Base-by-base conservation (phyloP, 208 protist species). In the Acanthamoeba sp. region DNA sequence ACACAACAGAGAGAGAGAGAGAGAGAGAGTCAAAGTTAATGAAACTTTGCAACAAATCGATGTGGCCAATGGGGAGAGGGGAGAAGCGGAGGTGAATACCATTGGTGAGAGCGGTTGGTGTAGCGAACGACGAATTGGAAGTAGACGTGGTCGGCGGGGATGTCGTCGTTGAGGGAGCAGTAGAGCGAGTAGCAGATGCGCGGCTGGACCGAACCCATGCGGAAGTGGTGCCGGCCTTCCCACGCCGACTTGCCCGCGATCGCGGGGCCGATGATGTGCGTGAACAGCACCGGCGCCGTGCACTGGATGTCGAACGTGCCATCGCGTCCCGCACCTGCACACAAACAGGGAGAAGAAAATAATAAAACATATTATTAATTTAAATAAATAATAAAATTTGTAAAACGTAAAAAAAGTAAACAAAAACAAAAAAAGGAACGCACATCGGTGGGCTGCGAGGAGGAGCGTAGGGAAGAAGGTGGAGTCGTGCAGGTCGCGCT, bases 111-210 rank as follows among this genome's bases (percentile, higher is more conserved):
- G 59, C 59, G 59, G 32, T 64, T 91, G 85, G 85, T 91, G 57
- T 91, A 91, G 38, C 57, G 85, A 22, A 91, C 85, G 42, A 73
- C 85, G 36, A 91, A 91, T 14, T 91, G 85, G 55, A 91, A 91
- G 36, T 50, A 73, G 38, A 91, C 85, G 59, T 91, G 18, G 9
- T 66, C 50, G 34, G 85, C 52, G 10, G 42, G 50, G 16, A 73
- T 29, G 27, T 91, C 85, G 85, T 91, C 85, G 38, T 50, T 48
- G 27, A 91, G 38, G 5, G 48, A 24, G 36, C 42, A 91, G 36
- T 64, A 88, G 32, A 88, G 50, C 36, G 80, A 88, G 32, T 88
- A 88, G 50, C 80, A 88, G n/a, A 20, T 55, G 50, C 48, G 50
- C 29, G 80, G 80, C 48, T 55, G 42, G 5, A 88, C 80, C 29